Evolutionary conservation across 108 stramenopile species (phyloP).

Genomic region (Fragilariopsis cylindrus): DNA sequence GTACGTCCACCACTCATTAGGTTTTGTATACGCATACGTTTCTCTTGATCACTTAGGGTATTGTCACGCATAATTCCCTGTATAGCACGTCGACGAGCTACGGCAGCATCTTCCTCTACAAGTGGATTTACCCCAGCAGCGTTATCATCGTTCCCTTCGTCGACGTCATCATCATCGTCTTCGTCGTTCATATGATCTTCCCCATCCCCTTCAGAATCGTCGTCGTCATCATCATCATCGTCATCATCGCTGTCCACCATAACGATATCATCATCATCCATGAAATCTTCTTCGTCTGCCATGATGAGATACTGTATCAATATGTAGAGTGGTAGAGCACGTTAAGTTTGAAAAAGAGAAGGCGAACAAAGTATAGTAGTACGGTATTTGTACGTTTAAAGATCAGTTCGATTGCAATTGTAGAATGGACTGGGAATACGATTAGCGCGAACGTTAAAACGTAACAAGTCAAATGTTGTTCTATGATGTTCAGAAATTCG

Average conservation of each 20-base stretch:
- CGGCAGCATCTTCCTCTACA: constrained; percentile 58
- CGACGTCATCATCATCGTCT: constrained; percentile 34
- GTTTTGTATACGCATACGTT: constrained; percentile 67
- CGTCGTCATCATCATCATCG: constrained; percentile 23
- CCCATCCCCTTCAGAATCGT: constrained; percentile 27
- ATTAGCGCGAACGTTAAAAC: too few species aligned
- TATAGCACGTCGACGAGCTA: constrained; percentile 69
- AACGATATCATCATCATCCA: constrained; percentile 31
- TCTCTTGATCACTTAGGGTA: constrained; percentile 62
- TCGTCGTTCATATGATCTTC: constrained; percentile 32
- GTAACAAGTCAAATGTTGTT: too few species aligned
- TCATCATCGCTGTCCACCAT: constrained; percentile 24
- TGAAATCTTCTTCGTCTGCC: constrained; percentile 39
- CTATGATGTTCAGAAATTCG: too few species aligned
- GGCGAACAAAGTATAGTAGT: too few species aligned
- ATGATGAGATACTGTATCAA: constrained; percentile 15
- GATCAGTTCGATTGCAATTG: too few species aligned
- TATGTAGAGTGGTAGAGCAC: too few species aligned
- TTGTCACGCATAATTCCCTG: constrained; percentile 76
- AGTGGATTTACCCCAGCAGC: constrained; percentile 15
- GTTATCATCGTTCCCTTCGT: constrained; percentile 30
- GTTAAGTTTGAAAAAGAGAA: too few species aligned
- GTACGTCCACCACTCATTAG: constrained; percentile 75
- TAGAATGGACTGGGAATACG: too few species aligned
- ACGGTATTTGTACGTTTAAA: too few species aligned